Evolutionary conservation across 768 basidiomycete species (phyloP), one percentile per base, ranked within the genome.

Genomic region (Tylopilus sp.): DNA sequence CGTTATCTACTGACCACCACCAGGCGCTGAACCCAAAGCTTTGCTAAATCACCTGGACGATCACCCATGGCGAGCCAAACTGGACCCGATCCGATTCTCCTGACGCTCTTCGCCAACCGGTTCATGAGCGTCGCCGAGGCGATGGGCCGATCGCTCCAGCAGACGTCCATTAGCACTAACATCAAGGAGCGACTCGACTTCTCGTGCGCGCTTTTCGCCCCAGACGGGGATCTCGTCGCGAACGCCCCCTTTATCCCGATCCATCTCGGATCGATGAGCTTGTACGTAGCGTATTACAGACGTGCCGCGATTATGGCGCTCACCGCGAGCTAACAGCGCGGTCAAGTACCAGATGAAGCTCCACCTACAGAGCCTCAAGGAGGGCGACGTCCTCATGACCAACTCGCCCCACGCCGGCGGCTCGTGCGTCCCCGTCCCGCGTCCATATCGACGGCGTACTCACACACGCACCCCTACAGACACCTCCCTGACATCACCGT

Each of bases 101-200:
- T 97, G 41, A 91, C 92, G 1, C 81, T 98, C 46, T 98, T 97
- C 61, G 90, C 92, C 11, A 95, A 97, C 63, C 88, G 95, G 40
- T 95, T 98, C 73, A 98, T 98, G 95, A 90, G 90, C 60, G 91
- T 98, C 18, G 93, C 93, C 9, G 93, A 95, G 66, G 93, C 93
- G 10, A 97, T 95, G 93, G 94, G 93, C 10, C 77, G 89, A 44
- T 89, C 89, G 0, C 73, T 95, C 21, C 91, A 88, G 67, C 89
- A 95, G 67, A 95, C 93, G 0, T 84, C 92, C 3, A 94, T 94
- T 61, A 70, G 87, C 63, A 94, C 92, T 15, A 95, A 98, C 64
- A 95, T 95, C 77, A 95, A 95, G 71, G 95, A 97, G 68, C 81
- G 95, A 3, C 80, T 97, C 41, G 95, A 97, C 70, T 97, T 91